Conservation (phyloP, 2,329 filamentous ascomycete species). For the Sporothrix schenckii region DNA sequence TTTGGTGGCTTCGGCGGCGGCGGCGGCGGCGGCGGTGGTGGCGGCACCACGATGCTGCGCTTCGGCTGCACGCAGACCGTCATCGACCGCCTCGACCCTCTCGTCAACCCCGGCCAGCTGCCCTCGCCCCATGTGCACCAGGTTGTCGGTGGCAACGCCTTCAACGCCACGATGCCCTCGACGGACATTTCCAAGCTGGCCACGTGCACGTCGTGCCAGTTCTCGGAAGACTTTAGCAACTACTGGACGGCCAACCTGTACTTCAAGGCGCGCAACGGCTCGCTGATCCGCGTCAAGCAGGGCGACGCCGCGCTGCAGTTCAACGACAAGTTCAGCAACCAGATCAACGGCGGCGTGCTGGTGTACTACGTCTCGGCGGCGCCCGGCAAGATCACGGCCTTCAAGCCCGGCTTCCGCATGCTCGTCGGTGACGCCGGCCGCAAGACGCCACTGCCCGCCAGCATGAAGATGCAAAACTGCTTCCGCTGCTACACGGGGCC, state of each 20-base stretch:
- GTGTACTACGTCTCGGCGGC: constrained; percentile 53
- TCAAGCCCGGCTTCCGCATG: constrained; percentile 55
- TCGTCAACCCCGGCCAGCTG: constrained; percentile 35
- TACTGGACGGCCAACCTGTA: constrained; percentile 35
- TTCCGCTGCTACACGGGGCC: constrained; percentile 52
- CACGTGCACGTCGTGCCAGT: constrained; percentile 33
- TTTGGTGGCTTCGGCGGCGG: too few relatives aligned
- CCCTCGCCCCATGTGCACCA: constrained; percentile 35
- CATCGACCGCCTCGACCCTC: constrained; percentile 35
- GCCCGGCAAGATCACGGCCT: constrained; percentile 50
- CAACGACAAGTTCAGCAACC: constrained; percentile 48
- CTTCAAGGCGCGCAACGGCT: constrained; percentile 43
- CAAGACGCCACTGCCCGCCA: constrained; percentile 42
- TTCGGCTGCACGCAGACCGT: constrained; percentile 34
- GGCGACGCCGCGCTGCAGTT: constrained; percentile 59
- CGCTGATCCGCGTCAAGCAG: constrained; percentile 46
- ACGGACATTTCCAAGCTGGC: constrained; percentile 28
- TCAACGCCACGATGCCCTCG: constrained; percentile 32
- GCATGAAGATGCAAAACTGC: constrained; percentile 46
- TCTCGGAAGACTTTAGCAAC: constrained; percentile 34
- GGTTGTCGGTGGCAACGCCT: constrained; percentile 35
- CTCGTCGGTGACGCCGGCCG: constrained; percentile 49
- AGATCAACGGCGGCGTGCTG: constrained; percentile 49
- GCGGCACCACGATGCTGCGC: constrained; percentile 33
- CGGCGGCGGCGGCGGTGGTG: constrained; percentile 20